These are phyloP conservation scores for Thelonectria blattea DNA, from an alignment of 2,329 filamentous ascomycete genomes.

Conservation along the genomic window DNA sequence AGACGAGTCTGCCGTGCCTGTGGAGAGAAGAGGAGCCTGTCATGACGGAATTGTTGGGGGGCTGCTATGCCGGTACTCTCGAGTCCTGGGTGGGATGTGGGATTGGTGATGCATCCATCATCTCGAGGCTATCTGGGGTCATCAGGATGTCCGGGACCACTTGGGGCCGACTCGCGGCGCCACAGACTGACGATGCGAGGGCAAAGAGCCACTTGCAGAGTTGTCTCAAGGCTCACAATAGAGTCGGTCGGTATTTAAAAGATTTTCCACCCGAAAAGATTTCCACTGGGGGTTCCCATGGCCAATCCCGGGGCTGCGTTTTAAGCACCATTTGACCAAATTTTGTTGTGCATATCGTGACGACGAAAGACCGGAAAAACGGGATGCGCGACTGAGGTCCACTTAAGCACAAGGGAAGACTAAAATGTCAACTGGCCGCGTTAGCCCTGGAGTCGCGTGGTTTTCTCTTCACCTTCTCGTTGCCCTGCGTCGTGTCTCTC, in stretches of 20 bases:
- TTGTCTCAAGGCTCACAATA: neutral
- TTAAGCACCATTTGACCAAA: neutral
- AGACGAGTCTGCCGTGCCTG: neutral
- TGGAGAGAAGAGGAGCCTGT: neutral
- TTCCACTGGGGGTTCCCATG: neutral
- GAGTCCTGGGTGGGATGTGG: slow-evolving; percentile 1
- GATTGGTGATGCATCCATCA: neutral
- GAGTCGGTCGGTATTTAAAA: neutral
- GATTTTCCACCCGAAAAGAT: neutral
- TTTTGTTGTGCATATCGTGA: neutral
- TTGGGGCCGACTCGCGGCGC: slow-evolving; percentile 2
- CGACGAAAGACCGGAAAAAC: neutral
- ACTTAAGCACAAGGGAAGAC: neutral
- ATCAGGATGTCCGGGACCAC: slow-evolving; percentile 4
- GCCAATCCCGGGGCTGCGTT: neutral
- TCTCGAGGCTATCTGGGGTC: slow-evolving; percentile 6
- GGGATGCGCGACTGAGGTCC: neutral
- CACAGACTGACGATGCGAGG: slow-evolving; percentile 1
- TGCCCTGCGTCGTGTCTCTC: slow-evolving; percentile 12
- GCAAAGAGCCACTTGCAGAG: neutral
- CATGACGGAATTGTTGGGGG: slow-evolving; percentile 1
- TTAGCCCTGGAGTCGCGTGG: slow-evolving; percentile 2
- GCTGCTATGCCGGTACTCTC: slow-evolving; percentile 3
- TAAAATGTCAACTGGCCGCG: slow-evolving; percentile 11
- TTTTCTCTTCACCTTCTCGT: slow-evolving; percentile 1